Evolutionary conservation across 345 rosid genomes (phyloP), one percentile per base, ranked within the genome.

Genomic region (Citrus hindsii): DNA sequence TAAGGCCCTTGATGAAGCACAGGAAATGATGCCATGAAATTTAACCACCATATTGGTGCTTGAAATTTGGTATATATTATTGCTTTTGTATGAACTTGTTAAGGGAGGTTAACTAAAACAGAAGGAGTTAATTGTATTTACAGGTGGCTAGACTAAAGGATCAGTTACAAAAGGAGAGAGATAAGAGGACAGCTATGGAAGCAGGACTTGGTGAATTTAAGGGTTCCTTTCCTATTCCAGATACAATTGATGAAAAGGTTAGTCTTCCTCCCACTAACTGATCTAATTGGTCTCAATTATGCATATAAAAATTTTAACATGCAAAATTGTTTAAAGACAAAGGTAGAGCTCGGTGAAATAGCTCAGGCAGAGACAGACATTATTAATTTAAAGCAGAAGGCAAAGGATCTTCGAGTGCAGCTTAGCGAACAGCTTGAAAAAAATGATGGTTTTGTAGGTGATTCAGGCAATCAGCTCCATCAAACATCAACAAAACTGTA

Each of bases 61-160:
- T 53, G 79, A 53, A 75, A 63, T 51, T 18, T 46, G 48, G 30
- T 30, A 30, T 28, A 9, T 30, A 65, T 51, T n/a, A 16, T 51
- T 28, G 60, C 51, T 76, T 37, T 28, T 66, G 30, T n/a, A 28
- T 28, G 51, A 28, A 27, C 28, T 42, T 75, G 28, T 56, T 37
- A 27, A 53, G 30, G 67, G 72, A 56, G 48, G 46, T 46, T 30
- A 19, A 51, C 61, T 60, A 51, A 75, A 73, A 66, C 56, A 21
- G 67, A 53, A 24, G 46, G 7, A 19, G 7, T 25, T 78, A 37
- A 62, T 37, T 79, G 69, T 78, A 69, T 67, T 51, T 85, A 55
- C 84, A 96, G 98, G 98, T 96, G 81, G 89, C 82, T 80, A 91
- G 92, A 83, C 89, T 96, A 67, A 89, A 89, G 82, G 95, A 88